phyloP scores from a whole-genome alignment of 2,329 filamentous ascomycete genomes.

The Teratosphaeria epicoccoides region DNA sequence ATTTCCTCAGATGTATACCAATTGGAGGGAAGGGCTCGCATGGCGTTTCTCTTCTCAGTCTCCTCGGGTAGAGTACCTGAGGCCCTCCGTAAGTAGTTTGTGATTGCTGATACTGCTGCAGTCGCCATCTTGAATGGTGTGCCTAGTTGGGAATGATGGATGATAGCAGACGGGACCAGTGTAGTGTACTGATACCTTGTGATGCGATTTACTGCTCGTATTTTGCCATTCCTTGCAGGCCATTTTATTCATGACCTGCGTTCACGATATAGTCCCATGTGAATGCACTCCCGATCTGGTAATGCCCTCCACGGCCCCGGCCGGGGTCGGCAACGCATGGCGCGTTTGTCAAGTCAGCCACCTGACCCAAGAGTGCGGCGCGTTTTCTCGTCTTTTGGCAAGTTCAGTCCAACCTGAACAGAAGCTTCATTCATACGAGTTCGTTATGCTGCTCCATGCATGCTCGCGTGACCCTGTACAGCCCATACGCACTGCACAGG shows the following conservation, averaged over 20 bases:
- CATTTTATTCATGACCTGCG: background rate
- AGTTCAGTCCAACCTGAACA: too few relatives aligned
- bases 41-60: background rate
- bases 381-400: too few relatives aligned
- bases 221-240: background rate
- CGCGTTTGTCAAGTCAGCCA: too few relatives aligned
- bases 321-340: background rate
- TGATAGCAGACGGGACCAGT: background rate
- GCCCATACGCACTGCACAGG: too few relatives aligned
- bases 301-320: background rate
- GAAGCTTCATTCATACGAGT: too few relatives aligned
- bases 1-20: constrained; percentile 46
- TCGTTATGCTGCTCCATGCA: too few relatives aligned
- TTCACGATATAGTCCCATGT: background rate
- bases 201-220: background rate
- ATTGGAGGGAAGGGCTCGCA: constrained; percentile 37
- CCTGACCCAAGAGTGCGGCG: too few relatives aligned
- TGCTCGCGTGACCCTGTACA: too few relatives aligned
- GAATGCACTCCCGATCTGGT: background rate
- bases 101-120: constrained; percentile 3
- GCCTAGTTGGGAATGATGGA: background rate
- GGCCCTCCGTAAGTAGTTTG: background rate
- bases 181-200: background rate
- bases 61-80: background rate
- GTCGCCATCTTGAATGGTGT: background rate